These are phyloP conservation scores for Thinopyrum elongatum DNA, from an alignment of 176 grass and related monocot species.

Conservation along the genomic window DNA sequence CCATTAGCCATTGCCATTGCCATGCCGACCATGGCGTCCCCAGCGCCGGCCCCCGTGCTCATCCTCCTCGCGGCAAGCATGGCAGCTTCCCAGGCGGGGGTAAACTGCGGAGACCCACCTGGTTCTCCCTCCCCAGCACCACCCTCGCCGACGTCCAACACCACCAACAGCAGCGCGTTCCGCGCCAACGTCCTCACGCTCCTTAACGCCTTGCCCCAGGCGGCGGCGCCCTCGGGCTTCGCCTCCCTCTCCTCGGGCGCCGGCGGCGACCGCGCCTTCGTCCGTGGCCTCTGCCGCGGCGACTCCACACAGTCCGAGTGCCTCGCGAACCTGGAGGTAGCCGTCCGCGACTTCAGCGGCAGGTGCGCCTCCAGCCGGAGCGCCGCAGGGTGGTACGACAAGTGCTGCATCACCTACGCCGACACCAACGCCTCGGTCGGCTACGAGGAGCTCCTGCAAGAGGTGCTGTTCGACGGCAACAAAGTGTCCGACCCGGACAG, in stretches of 20 bases:
- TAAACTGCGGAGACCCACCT: background rate
- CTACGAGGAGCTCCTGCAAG: background rate
- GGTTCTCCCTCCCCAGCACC: background rate
- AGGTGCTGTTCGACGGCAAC: background rate
- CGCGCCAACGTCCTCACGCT: background rate
- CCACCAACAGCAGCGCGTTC: background rate
- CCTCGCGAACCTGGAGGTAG: conserved; percentile 15
- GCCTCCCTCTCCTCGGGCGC: background rate
- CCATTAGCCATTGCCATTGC: background rate
- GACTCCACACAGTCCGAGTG: background rate
- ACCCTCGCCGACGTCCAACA: background rate
- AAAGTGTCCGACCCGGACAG: background rate
- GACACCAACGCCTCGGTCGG: conserved; percentile 26
- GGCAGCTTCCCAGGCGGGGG: background rate
- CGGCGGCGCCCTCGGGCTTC: conserved; percentile 34
- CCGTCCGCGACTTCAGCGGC: background rate
- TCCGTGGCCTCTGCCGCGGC: conserved; percentile 35
- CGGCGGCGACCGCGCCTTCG: conserved; percentile 8
- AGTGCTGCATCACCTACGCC: conserved; percentile 27
- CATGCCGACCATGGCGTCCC: background rate
- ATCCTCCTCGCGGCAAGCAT: background rate
- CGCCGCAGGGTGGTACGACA: conserved; percentile 24
- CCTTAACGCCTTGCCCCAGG: background rate
- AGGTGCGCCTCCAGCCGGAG: conserved; percentile 7
- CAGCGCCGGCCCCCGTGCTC: background rate